Percentiles rank a stretch among this genome's conserved stretches.
These are phyloP conservation scores for Suhomyces chickasaworum DNA, from an alignment of 1,139 yeast species.

Conservation along the genomic window DNA sequence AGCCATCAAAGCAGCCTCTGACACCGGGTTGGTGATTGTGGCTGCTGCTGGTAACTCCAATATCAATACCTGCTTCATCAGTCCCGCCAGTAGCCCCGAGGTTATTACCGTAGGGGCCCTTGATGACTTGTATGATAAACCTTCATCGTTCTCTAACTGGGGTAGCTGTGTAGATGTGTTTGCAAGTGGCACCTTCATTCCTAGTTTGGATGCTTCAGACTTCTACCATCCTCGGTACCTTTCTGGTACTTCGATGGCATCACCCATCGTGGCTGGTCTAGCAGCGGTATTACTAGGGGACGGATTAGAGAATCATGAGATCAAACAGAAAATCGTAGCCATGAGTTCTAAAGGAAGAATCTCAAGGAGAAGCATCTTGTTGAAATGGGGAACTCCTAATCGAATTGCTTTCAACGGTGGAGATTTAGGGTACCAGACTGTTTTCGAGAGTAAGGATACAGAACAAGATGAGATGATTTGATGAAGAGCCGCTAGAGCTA, in stretches of 20 bases:
- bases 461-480: neutral
- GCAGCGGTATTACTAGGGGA: slow-evolving; percentile 63
- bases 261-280: slow-evolving; percentile 79
- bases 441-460: neutral
- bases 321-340: slow-evolving; percentile 42
- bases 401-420: slow-evolving; percentile 41
- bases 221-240: slow-evolving; percentile 39
- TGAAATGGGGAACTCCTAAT: slow-evolving; percentile 41
- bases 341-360: slow-evolving; percentile 39
- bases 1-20: slow-evolving; percentile 71
- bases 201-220: slow-evolving; percentile 40
- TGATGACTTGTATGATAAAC: slow-evolving; percentile 65
- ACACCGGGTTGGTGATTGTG: slow-evolving; percentile 74
- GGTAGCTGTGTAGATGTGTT: slow-evolving; percentile 84
- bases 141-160: slow-evolving; percentile 84
- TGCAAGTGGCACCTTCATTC: slow-evolving; percentile 75
- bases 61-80: slow-evolving; percentile 71
- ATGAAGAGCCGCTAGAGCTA: too few relatives aligned
- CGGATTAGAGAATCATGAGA: slow-evolving; percentile 51
- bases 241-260: slow-evolving; percentile 89
- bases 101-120: slow-evolving; percentile 88
- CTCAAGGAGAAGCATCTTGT: slow-evolving; percentile 33
- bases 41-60: slow-evolving; percentile 89
- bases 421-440: slow-evolving; percentile 6
- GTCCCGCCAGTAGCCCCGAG: slow-evolving; percentile 74